A percentile compares a stretch with the other conserved stretches of the same genome.
Evolutionary conservation across 148 eudicot species (phyloP).

Genomic region (Amaranthus palmeri): DNA sequence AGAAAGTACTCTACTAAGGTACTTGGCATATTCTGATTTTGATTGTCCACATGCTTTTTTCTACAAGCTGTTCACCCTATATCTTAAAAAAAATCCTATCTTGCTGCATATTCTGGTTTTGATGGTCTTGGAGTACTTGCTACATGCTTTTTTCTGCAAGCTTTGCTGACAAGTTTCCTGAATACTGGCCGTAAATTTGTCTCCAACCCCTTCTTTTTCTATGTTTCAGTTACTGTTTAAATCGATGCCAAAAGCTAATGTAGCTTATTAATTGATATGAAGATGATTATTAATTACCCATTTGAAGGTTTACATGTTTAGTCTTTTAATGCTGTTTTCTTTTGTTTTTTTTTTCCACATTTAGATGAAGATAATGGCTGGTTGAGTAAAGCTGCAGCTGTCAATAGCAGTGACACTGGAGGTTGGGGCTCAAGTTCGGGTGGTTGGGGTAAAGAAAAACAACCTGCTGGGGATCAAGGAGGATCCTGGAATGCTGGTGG

Average conservation of each 20-base stretch:
- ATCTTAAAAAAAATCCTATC: too few species aligned
- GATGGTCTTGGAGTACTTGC: too few species aligned
- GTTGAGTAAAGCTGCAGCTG: constrained; percentile 45
- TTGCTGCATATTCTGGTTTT: too few species aligned
- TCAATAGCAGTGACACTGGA: constrained; percentile 22
- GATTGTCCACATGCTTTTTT: too few species aligned
- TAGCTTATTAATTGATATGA: not conserved
- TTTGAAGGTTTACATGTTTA: not conserved
- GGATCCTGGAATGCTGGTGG: constrained; percentile 28
- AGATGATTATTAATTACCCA: not conserved
- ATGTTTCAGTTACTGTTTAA: too few species aligned
- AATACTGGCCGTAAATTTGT: too few species aligned
- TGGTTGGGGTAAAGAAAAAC: constrained; percentile 31
- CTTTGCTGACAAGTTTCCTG: too few species aligned
- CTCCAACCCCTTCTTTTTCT: too few species aligned
- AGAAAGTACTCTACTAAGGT: not conserved
- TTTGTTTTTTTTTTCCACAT: not conserved
- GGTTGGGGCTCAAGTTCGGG: constrained; percentile 30
- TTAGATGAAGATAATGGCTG: constrained; percentile 39
- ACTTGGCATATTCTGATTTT: too few species aligned
- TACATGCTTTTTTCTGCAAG: too few species aligned
- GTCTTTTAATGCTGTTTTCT: not conserved
- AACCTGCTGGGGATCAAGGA: constrained; percentile 22
- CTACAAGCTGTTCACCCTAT: too few species aligned
- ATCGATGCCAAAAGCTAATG: too few species aligned